A percentile compares a stretch with the other conserved stretches of the same genome.
Conservation (phyloP, 306 rosid genomes). For the Trichosanthes cucumerina region DNA sequence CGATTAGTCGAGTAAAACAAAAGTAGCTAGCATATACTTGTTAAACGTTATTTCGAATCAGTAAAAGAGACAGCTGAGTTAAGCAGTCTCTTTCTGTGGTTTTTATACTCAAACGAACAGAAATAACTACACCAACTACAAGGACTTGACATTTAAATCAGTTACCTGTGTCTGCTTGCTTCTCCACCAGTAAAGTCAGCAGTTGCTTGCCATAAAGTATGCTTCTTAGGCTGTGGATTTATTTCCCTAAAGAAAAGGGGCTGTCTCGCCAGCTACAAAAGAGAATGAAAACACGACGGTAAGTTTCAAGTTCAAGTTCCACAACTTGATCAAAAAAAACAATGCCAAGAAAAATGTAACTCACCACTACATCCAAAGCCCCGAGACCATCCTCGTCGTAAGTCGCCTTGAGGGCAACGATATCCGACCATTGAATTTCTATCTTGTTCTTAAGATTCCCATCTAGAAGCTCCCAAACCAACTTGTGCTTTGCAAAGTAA, state of each 20-base stretch:
- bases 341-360: slow-evolving; percentile 6
- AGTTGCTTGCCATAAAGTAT: slow-evolving; percentile 80
- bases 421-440: slow-evolving; percentile 89
- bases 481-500: slow-evolving; percentile 83
- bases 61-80: neutral
- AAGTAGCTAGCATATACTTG: neutral
- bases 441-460: slow-evolving; percentile 81
- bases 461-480: slow-evolving; percentile 89
- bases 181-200: slow-evolving; percentile 76
- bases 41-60: neutral
- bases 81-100: neutral
- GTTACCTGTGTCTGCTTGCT: slow-evolving; percentile 54
- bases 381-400: slow-evolving; percentile 55
- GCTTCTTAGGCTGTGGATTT: slow-evolving; percentile 87
- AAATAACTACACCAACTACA: neutral
- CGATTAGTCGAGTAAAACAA: neutral
- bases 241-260: slow-evolving; percentile 89
- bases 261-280: slow-evolving; percentile 60
- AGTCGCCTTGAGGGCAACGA: slow-evolving; percentile 48
- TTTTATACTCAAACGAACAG: neutral
- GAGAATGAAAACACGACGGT: neutral
- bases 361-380: slow-evolving; percentile 62
- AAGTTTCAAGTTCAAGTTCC: neutral
- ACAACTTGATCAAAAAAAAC: neutral
- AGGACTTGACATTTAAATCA: neutral